phyloP scores from a whole-genome alignment of 140 eudicot genomes.

The Anethum foeniculum region DNA sequence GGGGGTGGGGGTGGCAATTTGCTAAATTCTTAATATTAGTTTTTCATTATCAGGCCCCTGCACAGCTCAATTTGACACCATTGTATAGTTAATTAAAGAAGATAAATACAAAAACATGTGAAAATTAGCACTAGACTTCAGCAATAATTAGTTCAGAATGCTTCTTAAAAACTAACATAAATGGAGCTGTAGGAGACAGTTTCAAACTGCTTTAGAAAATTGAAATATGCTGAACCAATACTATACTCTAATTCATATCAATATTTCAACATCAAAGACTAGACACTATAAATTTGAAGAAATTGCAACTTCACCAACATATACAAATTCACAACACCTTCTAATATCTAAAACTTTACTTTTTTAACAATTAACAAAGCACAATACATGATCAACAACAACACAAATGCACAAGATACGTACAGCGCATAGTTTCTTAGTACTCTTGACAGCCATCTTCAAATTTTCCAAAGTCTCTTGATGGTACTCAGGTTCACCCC shows the following conservation, averaged over 20 bases:
- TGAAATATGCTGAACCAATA: background rate
- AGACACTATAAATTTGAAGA: background rate
- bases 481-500: slow-evolving; percentile 71
- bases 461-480: slow-evolving; percentile 75
- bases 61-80: slow-evolving; percentile 14
- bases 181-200: background rate
- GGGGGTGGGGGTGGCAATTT: background rate
- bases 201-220: background rate
- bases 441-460: slow-evolving; percentile 63
- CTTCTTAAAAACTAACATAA: background rate
- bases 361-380: background rate
- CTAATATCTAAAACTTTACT: background rate
- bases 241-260: slow-evolving; percentile 24
- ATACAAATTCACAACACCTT: background rate
- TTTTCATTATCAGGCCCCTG: background rate
- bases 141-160: background rate
- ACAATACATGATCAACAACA: background rate
- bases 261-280: slow-evolving; percentile 37
- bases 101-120: slow-evolving; percentile 20
- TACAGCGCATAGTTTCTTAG: slow-evolving; percentile 86
- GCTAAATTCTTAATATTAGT: background rate
- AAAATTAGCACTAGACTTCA: background rate
- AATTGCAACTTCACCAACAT: slow-evolving; percentile 9
- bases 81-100: slow-evolving; percentile 36
- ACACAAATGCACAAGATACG: slow-evolving; percentile 27